A percentile compares a stretch with the other conserved stretches of the same genome.
phyloP scores from a whole-genome alignment of 257 asterid genomes.

The Handroanthus guayacan region DNA sequence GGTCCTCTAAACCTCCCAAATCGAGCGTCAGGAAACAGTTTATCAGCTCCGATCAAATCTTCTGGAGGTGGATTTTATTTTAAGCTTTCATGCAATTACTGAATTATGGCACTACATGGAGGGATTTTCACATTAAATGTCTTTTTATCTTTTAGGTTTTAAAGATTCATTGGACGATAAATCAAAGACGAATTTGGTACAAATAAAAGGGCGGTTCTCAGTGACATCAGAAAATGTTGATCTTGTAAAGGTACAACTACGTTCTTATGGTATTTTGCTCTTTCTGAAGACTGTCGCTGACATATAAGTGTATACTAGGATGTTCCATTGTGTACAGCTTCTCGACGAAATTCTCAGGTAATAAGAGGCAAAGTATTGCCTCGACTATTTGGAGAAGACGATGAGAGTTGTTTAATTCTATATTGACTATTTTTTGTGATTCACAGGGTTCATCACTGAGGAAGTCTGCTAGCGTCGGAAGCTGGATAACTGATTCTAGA shows the following conservation, averaged over 20 bases:
- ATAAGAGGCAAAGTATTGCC: constrained; percentile 31
- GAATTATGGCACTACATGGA: constrained; percentile 14
- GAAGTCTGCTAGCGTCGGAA: constrained; percentile 97
- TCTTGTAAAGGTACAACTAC: constrained; percentile 81
- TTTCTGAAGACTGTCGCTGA: constrained; percentile 48
- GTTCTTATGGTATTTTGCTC: constrained; percentile 27
- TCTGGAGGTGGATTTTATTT: constrained; percentile 75
- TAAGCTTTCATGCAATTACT: constrained; percentile 31
- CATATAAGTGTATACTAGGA: constrained; percentile 68
- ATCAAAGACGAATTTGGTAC: constrained; percentile 87
- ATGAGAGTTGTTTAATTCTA: constrained; percentile 34
- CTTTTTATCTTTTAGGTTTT: constrained; percentile 55
- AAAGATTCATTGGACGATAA: constrained; percentile 89
- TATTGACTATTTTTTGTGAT: constrained; percentile 39
- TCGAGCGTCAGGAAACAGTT: constrained; percentile 98
- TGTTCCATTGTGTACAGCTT: constrained; percentile 72
- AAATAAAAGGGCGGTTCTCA: constrained; percentile 97
- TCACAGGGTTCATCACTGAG: constrained; percentile 84
- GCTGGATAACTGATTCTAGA: constrained; percentile 83
- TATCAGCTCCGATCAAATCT: constrained; percentile 97
- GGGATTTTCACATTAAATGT: constrained; percentile 17
- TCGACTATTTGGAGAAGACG: constrained; percentile 38
- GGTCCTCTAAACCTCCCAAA: constrained; percentile 95
- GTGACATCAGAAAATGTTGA: constrained; percentile 98
- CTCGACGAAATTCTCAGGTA: constrained; percentile 85